Evolutionary conservation across 2,329 filamentous ascomycete species (phyloP).

Genomic region (Cylindrodendrum hubeiense): DNA sequence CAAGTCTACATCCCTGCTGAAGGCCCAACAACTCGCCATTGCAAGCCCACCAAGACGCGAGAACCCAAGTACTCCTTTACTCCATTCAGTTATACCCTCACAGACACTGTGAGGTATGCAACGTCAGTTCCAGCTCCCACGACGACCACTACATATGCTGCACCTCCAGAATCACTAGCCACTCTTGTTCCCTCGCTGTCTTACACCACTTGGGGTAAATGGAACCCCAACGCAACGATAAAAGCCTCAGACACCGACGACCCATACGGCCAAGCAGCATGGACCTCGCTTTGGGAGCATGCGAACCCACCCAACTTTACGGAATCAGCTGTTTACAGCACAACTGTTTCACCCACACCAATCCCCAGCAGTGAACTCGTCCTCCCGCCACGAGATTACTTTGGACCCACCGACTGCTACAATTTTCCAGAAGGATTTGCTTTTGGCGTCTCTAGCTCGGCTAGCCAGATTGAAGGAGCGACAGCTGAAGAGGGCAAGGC

Average conservation of each 20-base stretch:
- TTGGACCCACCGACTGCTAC: conserved; percentile 61
- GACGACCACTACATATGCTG: conserved; percentile 46
- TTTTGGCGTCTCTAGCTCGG: conserved; percentile 62
- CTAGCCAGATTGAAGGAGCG: conserved; percentile 61
- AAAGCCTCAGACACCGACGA: conserved; percentile 46
- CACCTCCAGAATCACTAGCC: conserved; percentile 42
- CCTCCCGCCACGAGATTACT: conserved; percentile 65
- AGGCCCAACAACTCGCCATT: conserved; percentile 46
- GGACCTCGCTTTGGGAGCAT: conserved; percentile 49
- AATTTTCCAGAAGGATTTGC: conserved; percentile 62
- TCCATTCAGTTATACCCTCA: conserved; percentile 47
- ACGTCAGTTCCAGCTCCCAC: conserved; percentile 47
- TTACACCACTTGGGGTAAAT: conserved; percentile 51
- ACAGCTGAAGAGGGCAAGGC: conserved; percentile 57
- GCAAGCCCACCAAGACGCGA: conserved; percentile 30
- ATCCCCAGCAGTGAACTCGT: conserved; percentile 67
- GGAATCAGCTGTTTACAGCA: conserved; percentile 48
- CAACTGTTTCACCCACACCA: conserved; percentile 67
- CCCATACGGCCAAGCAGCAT: conserved; percentile 47
- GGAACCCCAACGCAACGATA: conserved; percentile 46
- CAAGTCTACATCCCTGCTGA: conserved; percentile 43
- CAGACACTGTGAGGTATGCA: conserved; percentile 49
- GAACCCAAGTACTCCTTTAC: conserved; percentile 46
- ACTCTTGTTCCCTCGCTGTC: conserved; percentile 44
- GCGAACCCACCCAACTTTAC: conserved; percentile 52